Evolutionary conservation across 2,329 filamentous ascomycete species (phyloP), one percentile per base, ranked within the genome.

Genomic region (Exophiala dermatitidis): DNA sequence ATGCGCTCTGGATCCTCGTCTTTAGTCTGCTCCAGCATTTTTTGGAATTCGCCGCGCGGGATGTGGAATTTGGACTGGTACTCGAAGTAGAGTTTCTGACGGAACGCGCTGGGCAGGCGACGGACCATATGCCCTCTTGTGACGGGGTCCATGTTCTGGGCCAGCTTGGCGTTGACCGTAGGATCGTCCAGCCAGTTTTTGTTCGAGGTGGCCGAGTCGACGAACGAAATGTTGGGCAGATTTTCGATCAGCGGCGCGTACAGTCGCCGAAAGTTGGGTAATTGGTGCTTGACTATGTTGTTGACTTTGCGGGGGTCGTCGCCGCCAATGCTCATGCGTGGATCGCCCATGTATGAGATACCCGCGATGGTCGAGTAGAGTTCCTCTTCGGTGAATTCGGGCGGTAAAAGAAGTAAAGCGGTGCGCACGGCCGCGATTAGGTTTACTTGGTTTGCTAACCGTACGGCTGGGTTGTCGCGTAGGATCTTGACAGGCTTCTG

Each of bases 401-500:
- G 81, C 0, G 90, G 90, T 0, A 98, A 78, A 28, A 98, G 81
- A 1, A 98, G 78, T 1, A 98, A 79, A 0, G 93, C 89, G 2
- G 90, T 91, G 53, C 93, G 87, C 3, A 97, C 77, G 2, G 94
- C 94, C 5, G 91, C 91, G 41, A 97, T 80, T 12, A 98, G 79
- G 68, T 98, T 98, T 69, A 94, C 85, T 70, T 98, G 93, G 69
- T 98, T 97, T 3, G 91, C 89, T 32, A 97, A 81, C 32, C 93
- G 88, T 38, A 98, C 90, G 46, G 84, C 84, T 0, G 93, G 88
- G 65, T 98, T 88, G 68, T 98, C 93, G 47, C 90, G 85, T 12
- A 98, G 79, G 61, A 98, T 97, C 74, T 98, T 97, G 70, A 95
- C 93, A 1, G 93, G 93, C 69, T 98, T 98, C 60, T 98, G 93